Evolutionary conservation across 2,329 filamentous ascomycete species (phyloP).

Genomic region (Neonectria ditissima): DNA sequence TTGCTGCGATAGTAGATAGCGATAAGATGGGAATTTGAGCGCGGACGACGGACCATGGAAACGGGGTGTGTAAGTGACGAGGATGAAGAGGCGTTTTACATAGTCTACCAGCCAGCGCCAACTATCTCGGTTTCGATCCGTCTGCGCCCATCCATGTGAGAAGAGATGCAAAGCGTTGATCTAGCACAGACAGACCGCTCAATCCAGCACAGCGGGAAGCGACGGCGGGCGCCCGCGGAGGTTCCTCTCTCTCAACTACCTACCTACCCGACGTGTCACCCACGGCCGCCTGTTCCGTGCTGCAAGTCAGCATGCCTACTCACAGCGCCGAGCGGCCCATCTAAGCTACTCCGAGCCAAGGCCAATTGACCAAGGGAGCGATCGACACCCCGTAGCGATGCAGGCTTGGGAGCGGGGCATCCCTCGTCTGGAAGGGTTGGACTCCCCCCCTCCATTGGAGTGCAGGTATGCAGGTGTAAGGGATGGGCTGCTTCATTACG

Average conservation of each 20-base stretch:
- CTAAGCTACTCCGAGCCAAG: neutral
- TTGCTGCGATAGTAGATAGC: conserved; percentile 37
- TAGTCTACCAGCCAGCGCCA: neutral
- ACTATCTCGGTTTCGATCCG: neutral
- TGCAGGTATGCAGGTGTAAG: conserved; percentile 20
- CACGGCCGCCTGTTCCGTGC: conserved; percentile 8
- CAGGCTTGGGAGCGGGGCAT: conserved; percentile 10
- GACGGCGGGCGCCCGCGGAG: conserved; percentile 7
- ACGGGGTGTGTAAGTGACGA: conserved; percentile 19
- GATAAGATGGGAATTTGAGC: conserved; percentile 34
- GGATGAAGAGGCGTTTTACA: no score
- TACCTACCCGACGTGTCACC: conserved; percentile 10
- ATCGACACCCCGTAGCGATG: conserved; percentile 16
- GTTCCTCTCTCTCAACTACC: conserved; percentile 4
- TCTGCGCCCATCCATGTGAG: neutral
- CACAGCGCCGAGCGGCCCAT: neutral
- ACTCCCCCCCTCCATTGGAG: neutral
- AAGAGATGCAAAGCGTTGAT: neutral
- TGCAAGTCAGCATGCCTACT: no score
- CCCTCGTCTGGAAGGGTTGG: neutral
- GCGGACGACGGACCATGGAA: conserved; percentile 14
- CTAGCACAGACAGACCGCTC: no score
- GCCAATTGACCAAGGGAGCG: neutral
- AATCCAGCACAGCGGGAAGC: conserved; percentile 6
- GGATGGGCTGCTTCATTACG: neutral